Percentiles rank a stretch among this genome's conserved stretches.
These are phyloP conservation scores for Periconia sp. DNA, from an alignment of 2,329 filamentous ascomycete genomes.

Conservation along the genomic window DNA sequence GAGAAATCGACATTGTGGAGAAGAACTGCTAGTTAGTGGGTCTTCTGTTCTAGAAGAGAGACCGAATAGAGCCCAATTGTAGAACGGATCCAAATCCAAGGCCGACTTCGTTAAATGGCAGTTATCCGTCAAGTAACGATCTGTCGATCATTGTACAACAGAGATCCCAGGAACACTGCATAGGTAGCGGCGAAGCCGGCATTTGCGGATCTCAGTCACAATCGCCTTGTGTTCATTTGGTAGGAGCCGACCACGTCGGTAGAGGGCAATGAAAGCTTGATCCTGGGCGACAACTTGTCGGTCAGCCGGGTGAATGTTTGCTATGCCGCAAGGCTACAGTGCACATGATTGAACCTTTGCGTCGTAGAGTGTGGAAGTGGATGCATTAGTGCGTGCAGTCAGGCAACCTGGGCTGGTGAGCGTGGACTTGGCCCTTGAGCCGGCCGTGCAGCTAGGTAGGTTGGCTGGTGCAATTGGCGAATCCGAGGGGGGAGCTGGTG, in stretches of 20 bases:
- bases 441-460: too few species aligned
- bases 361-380: slow-evolving; percentile 13
- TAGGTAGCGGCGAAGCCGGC: too few species aligned
- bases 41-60: too few species aligned
- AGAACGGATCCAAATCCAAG: too few species aligned
- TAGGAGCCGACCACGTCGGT: slow-evolving; percentile 36
- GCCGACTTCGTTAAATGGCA: too few species aligned
- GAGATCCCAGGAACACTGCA: too few species aligned
- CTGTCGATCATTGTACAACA: slow-evolving; percentile 6
- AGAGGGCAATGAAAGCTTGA: slow-evolving; percentile 11
- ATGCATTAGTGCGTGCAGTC: slow-evolving; percentile 28
- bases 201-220: slow-evolving; percentile 18
- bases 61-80: too few species aligned
- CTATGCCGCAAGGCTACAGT: slow-evolving; percentile 27
- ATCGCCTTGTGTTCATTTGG: slow-evolving; percentile 20
- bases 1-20: too few species aligned
- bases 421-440: slow-evolving; percentile 7
- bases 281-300: slow-evolving; percentile 16
- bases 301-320: slow-evolving; percentile 22
- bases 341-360: slow-evolving; percentile 20
- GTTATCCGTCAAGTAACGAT: too few species aligned
- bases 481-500: too few species aligned
- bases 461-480: slow-evolving; percentile 7
- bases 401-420: slow-evolving; percentile 19
- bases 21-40: too few species aligned